Percentiles rank a stretch among this genome's conserved stretches.
phyloP scores from a whole-genome alignment of 805 yeast species.

The Millerozyma miso region DNA sequence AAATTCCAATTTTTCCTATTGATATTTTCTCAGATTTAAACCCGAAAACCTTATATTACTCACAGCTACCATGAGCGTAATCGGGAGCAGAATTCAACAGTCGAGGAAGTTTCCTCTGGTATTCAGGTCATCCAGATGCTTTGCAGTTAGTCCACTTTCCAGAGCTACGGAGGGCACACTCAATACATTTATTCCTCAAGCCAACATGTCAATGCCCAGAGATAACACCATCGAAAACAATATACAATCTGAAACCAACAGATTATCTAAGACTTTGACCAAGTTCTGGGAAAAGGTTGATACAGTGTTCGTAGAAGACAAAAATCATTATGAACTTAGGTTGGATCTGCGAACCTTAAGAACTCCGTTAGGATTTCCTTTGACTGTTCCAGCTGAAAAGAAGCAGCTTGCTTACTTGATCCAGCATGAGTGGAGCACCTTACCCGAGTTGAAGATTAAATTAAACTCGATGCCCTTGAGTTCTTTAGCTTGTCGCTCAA shows the following conservation, averaged over 20 bases:
- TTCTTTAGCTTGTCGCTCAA: slow-evolving; percentile 78
- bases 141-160: neutral
- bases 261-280: slow-evolving; percentile 61
- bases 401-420: slow-evolving; percentile 66
- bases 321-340: slow-evolving; percentile 46
- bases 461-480: slow-evolving; percentile 84
- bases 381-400: slow-evolving; percentile 59
- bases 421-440: slow-evolving; percentile 81
- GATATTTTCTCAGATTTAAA: neutral
- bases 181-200: slow-evolving; percentile 9
- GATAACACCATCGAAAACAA: slow-evolving; percentile 48
- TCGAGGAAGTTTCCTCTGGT: neutral
- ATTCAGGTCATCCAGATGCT: neutral
- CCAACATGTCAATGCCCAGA: slow-evolving; percentile 15
- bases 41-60: neutral
- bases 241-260: slow-evolving; percentile 57
- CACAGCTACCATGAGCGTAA: neutral
- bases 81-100: neutral
- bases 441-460: slow-evolving; percentile 63
- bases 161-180: slow-evolving; percentile 16
- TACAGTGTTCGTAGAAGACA: slow-evolving; percentile 25
- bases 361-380: slow-evolving; percentile 76
- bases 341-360: slow-evolving; percentile 73
- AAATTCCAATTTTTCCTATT: neutral
- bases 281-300: slow-evolving; percentile 81